Base-by-base conservation (phyloP, 1,284 basidiomycete species). In the Albatrellus sp. region DNA sequence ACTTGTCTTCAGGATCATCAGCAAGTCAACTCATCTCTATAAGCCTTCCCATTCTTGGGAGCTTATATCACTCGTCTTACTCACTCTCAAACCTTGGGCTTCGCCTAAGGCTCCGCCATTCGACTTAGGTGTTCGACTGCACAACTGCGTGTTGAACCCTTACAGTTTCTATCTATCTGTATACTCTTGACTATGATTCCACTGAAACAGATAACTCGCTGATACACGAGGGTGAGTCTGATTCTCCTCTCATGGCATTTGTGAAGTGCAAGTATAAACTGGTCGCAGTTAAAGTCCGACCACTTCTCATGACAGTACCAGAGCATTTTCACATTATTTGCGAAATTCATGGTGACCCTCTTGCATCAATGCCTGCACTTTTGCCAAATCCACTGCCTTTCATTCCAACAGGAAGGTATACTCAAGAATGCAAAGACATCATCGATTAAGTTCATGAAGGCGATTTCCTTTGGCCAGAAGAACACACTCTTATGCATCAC, bases 401-500 rank as follows among this genome's bases (percentile, higher is more conserved):
- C 33, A 39, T 13, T 3, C 43, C 43, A 0, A 45, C 19, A 4
- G 34, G 16, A 1, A 35, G 35, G 0, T 33, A 40, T 12, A 39
- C 43, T 0, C n/a, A 7, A 1, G 47, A 48, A 19, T 7, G 28
- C 1, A 19, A 20, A 1, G 39, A 31, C 1, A 2, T 6, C 3
- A 16, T 48, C 4, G 28, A 48, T 5, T 13, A 44, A 24, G 41
- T 14, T 6, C 32, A 44, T 24, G 8, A 17, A 1, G 24, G 43
- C 9, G 24, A 19, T 2, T 53, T 48, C 24, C 42, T 53, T 8
- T 42, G 19, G 30, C 44, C 43, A 0, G 47, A 52, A 32, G 55
- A 61, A 43, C 10, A 43, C 0, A 45, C 50, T 8, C 43, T 61
- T 0, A 42, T 55, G 20, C 54, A 58, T 34, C 40, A 57, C 30